Evolutionary conservation across 306 rosid genomes (phyloP), one percentile per base, ranked within the genome.

Genomic region (Carpinus fangiana): DNA sequence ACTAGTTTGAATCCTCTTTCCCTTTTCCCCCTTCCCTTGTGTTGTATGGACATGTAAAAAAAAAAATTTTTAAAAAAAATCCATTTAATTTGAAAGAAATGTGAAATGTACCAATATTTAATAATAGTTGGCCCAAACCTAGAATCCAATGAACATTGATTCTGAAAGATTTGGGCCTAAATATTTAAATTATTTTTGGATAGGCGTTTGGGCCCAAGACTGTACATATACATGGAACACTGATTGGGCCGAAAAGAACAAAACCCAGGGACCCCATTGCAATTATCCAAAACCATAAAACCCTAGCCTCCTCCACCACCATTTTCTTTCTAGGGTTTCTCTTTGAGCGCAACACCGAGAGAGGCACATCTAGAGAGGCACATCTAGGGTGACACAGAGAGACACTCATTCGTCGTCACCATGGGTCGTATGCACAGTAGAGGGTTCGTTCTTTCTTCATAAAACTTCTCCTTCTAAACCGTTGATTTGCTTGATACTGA

Each of bases 391-490:
- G 46, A 47, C 21, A 28, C 4, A n/a, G 67, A 65, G 60, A 16
- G 14, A 65, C 47, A 9, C 12, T 82, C 60, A 57, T 61, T 75
- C 73, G 56, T 84, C 13, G 78, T 60, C 82, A 83, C 75, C 82
- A 92, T 92, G 97, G 97, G 97, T 36, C 88, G 97, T 36, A 92
- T 92, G 97, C 97, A 92, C 84, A 90, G 96, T 80, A 65, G 88
- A 70, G 98, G 98, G 97, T 93, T 81, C 67, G 91, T 83, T 2
- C 13, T 41, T 10, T 18, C 41, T 72, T 41, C 12, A 55, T 61
- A 17, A 52, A 66, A 10, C 4, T 66, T 74, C 70, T 69, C 16
- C 57, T 74, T 34, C 3, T 1, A 65, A 1, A 1, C 28, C 36
- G 20, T 51, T 13, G 11, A 10, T 67, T 73, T 82, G 17, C 48